Base-by-base conservation (phyloP, 805 yeast species). In the Isabelozyma pseudorhagii region DNA sequence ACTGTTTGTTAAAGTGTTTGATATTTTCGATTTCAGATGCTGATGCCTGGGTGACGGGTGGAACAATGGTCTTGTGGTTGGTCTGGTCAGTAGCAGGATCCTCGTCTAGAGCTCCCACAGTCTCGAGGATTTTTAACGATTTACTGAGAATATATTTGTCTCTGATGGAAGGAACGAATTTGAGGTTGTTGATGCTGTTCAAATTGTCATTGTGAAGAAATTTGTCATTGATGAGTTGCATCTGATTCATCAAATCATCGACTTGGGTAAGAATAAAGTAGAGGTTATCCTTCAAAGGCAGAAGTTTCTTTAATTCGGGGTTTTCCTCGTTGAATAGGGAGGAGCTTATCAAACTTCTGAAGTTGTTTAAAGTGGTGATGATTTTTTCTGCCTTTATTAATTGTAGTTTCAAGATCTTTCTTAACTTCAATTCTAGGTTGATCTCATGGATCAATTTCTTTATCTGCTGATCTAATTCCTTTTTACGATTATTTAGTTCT, bases 201-300 rank as follows among this genome's bases (percentile, higher is more conserved):
- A 57, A 64, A 48, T 62, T 65, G 9, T 54, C 52, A 13, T 59
- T 54, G 14, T 42, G 14, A 11, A 42, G 15, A 15, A 71, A 47
- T 61, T 64, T 64, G 29, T 47, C 47, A 40, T 63, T 59, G 10
- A 74, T 55, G 11, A 46, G 51, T n/a, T 56, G 61, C 1, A 66
- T 60, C 46, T 69, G 69, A 6, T 47, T 53, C 5, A 71, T 60
- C 50, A 73, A 63, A n/a, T 61, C 73, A 34, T 69, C 67, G 7
- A 74, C 75, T 54, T 79, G 81, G 17, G 67, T 64, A 8, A 78
- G 55, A 38, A 80, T 53, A 52, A 75, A 80, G 55, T 71, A 68
- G 10, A 80, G 57, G 6, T 77, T 74, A 49, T 80, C 83, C 48
- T 74, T 74, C 14, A 80, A 53, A 3, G 83, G 83, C 11, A 74